These are phyloP conservation scores for Verticillium klebahnii DNA, from an alignment of 2,329 filamentous ascomycete genomes.

Conservation along the genomic window DNA sequence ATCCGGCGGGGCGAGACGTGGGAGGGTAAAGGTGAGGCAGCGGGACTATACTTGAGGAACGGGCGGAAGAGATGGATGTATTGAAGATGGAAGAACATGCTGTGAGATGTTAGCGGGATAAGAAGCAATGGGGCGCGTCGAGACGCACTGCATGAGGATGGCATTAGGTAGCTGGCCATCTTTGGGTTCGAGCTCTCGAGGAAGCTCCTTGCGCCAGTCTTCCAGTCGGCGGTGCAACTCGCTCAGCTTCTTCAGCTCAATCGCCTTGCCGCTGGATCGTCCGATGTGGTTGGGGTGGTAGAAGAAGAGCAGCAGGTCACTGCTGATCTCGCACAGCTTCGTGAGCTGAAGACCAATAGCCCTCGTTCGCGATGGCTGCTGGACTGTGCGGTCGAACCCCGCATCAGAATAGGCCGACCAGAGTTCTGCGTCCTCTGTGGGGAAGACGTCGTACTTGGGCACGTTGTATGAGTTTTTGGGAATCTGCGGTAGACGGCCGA, in stretches of 20 bases:
- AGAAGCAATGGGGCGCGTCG: not conserved
- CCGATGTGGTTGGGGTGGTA: constrained; percentile 74
- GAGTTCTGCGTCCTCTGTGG: constrained; percentile 74
- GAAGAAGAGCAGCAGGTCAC: constrained; percentile 82
- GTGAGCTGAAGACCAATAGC: constrained; percentile 78
- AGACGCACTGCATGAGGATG: constrained; percentile 72
- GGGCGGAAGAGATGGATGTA: constrained; percentile 95
- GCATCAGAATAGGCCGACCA: constrained; percentile 89
- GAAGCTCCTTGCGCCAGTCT: constrained; percentile 80
- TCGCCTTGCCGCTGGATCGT: constrained; percentile 65
- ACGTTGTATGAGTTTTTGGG: constrained; percentile 75
- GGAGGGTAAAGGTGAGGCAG: constrained; percentile 74
- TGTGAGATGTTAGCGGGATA: constrained; percentile 32
- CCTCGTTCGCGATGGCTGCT: constrained; percentile 78
- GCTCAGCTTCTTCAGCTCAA: constrained; percentile 86
- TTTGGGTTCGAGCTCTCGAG: constrained; percentile 80
- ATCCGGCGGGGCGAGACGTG: constrained; percentile 88
- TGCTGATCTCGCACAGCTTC: constrained; percentile 86
- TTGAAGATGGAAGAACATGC: constrained; percentile 96
- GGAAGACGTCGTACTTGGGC: constrained; percentile 86
- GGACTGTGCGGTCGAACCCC: constrained; percentile 66
- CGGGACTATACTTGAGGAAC: constrained; percentile 84
- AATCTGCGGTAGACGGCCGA: constrained; percentile 85
- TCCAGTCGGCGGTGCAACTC: constrained; percentile 88
- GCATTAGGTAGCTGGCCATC: constrained; percentile 87